A percentile compares a stretch with the other conserved stretches of the same genome.
Conservation (phyloP, 1,139 yeast species). For the Groenewaldozyma auringiensis region DNA sequence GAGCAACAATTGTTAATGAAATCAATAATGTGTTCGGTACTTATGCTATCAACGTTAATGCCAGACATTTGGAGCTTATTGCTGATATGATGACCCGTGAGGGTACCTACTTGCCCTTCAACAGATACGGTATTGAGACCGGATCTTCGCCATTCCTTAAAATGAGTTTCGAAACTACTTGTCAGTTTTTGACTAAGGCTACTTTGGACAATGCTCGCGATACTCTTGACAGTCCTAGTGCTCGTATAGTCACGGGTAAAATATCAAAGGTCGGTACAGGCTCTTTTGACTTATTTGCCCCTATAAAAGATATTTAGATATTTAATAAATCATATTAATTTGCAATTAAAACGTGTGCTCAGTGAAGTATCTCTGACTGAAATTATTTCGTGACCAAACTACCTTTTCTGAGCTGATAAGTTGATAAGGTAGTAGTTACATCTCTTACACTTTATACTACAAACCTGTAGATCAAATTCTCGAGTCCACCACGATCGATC, state of each 20-base stretch:
- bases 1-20: conserved; percentile 95
- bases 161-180: conserved; percentile 98
- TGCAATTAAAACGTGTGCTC: too few species aligned
- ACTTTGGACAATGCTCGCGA: conserved; percentile 90
- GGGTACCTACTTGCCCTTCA: conserved; percentile 93
- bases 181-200: conserved; percentile 94
- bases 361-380: too few species aligned
- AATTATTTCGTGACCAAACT: too few species aligned
- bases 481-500: too few species aligned
- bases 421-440: too few species aligned
- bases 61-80: conserved; percentile 90
- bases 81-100: conserved; percentile 99
- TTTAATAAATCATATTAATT: too few species aligned
- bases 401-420: too few species aligned
- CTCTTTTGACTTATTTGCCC: conserved; percentile 63
- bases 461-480: too few species aligned
- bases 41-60: conserved; percentile 88
- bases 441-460: too few species aligned
- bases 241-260: conserved; percentile 92
- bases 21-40: conserved; percentile 93
- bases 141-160: conserved; percentile 95
- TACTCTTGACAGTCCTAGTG: conserved; percentile 83
- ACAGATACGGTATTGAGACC: conserved; percentile 96
- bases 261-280: conserved; percentile 94
- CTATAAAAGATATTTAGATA: background rate